A percentile compares a stretch with the other conserved stretches of the same genome.
These are phyloP conservation scores for Hanseniaspora valbyensis DNA, from an alignment of 805 yeast species.

Conservation along the genomic window DNA sequence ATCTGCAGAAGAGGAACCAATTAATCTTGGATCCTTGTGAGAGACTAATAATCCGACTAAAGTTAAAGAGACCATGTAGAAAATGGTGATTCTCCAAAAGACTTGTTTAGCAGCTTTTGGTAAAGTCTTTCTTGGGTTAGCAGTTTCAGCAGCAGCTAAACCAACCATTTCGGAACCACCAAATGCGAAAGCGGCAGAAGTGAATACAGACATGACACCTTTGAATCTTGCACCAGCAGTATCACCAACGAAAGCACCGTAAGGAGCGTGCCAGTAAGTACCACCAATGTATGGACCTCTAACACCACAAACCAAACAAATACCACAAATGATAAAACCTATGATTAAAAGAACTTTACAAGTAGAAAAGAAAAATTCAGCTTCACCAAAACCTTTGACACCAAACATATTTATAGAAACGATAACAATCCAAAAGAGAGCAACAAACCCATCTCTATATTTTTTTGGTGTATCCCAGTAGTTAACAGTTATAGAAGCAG, in stretches of 20 bases:
- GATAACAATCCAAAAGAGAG: slow-evolving; percentile 40
- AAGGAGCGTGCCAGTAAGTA: slow-evolving; percentile 35
- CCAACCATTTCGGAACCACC: slow-evolving; percentile 46
- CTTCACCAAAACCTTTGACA: slow-evolving; percentile 45
- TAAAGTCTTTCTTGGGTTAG: slow-evolving; percentile 36
- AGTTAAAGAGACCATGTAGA: slow-evolving; percentile 36
- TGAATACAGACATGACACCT: slow-evolving; percentile 44
- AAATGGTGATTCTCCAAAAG: slow-evolving; percentile 44
- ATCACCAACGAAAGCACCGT: slow-evolving; percentile 51
- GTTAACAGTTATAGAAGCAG: slow-evolving; percentile 44
- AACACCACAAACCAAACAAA: slow-evolving; percentile 39
- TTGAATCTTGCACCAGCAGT: slow-evolving; percentile 33
- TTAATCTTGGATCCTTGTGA: slow-evolving; percentile 33
- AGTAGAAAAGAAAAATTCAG: slow-evolving; percentile 41
- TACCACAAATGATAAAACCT: slow-evolving; percentile 46
- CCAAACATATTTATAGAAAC: slow-evolving; percentile 43
- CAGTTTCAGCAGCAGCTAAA: slow-evolving; percentile 40
- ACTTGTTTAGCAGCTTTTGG: slow-evolving; percentile 47
- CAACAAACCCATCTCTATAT: slow-evolving; percentile 41
- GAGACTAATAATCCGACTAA: slow-evolving; percentile 41
- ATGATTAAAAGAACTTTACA: slow-evolving; percentile 42
- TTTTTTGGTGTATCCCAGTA: slow-evolving; percentile 39
- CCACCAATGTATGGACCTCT: slow-evolving; percentile 40
- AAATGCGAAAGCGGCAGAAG: slow-evolving; percentile 46
- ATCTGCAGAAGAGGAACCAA: slow-evolving; percentile 41